Evolutionary conservation across 257 asterid species (phyloP), one percentile per base, ranked within the genome.

Genomic region (Lycium barbarum): DNA sequence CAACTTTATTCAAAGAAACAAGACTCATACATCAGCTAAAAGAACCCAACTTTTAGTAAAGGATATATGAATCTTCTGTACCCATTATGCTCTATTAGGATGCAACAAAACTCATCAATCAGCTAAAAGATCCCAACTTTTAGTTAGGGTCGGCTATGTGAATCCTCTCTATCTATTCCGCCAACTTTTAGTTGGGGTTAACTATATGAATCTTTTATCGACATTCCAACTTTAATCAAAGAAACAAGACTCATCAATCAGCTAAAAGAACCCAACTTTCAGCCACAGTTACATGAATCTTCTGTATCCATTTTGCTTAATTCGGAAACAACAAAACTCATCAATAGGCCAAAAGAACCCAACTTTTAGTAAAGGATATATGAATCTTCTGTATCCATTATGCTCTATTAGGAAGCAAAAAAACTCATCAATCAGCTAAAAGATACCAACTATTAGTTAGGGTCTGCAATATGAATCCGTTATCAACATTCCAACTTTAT

Each of bases 31-130:
- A 26, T 26, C 33, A 26, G 33, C 33, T 26, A 26, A 26, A 26
- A 26, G 33, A 47, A 33, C 63, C 22, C 15, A 22, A 65, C 17
- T 47, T 49, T 74, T 22, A 70, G 78, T 1, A 38, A 68, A 11
- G 6, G 74, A 14, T 7, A 38, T 36, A 38, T 70, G 54, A 38
- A 8, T 17, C 78, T 55, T 15, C 54, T 6, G 8, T 74, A 22
- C 49, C 59, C 61, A 6, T 22, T 47, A 2, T 74, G 15, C 11
- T 36, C 13, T 20, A 45, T 73, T n/a, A 9, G 3, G 36, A 73
- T 47, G 81, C 74, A 61, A 45, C 2, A 82, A 53, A 4, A 47
- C 57, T 53, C 84, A 65, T 58, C 84, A 47, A 47, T 82, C 62
- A 82, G 59, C 74, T n/a, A 10, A 58, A 49, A 33, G 17, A 63